Conservation (phyloP, 1,284 basidiomycete genomes). For the Naganishia sp. region DNA sequence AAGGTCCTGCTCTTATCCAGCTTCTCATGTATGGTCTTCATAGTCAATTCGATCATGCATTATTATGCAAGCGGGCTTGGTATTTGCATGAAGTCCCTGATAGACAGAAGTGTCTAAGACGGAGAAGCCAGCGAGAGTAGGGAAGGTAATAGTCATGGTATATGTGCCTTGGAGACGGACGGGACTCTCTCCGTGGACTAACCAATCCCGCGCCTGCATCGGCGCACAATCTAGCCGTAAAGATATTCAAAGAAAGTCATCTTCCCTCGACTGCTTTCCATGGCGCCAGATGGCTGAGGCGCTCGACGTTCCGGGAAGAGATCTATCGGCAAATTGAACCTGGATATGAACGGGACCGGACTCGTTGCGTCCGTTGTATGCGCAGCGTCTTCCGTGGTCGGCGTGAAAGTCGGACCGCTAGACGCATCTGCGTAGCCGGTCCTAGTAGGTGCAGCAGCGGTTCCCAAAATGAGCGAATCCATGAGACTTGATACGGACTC, state of each 20-base stretch:
- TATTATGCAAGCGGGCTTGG: no score
- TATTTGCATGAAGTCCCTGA: no score
- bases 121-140: no score
- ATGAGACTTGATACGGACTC: slow-evolving; percentile 31
- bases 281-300: not conserved
- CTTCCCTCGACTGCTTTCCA: slow-evolving; percentile 30
- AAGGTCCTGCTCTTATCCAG: no score
- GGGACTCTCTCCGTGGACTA: no score
- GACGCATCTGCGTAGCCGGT: not conserved
- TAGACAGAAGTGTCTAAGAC: no score
- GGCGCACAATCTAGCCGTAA: slow-evolving; percentile 42
- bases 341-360: slow-evolving; percentile 27
- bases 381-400: not conserved
- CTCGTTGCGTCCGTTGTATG: not conserved
- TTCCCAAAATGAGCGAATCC: slow-evolving; percentile 29
- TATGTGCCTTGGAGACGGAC: no score
- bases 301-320: slow-evolving; percentile 19
- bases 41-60: no score
- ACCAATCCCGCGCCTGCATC: no score
- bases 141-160: no score
- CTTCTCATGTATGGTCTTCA: no score
- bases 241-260: slow-evolving; percentile 53
- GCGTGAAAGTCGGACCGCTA: not conserved
- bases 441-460: slow-evolving; percentile 7
- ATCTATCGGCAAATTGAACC: slow-evolving; percentile 31